Conservation (phyloP, 2,329 filamentous ascomycete genomes). For the Scedosporium aurantiacum region DNA sequence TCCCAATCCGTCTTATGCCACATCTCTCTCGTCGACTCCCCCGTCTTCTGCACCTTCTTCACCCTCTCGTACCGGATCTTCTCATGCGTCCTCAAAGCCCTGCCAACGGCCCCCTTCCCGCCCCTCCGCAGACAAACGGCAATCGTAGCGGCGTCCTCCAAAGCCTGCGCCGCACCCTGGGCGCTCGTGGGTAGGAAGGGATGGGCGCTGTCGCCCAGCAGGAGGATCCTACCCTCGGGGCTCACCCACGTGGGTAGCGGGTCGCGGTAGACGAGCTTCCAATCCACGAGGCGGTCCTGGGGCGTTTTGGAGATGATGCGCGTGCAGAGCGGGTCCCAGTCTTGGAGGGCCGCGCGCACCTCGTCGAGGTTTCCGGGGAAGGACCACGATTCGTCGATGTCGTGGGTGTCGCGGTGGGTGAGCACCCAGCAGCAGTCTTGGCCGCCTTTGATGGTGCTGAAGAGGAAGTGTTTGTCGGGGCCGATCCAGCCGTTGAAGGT, state of each 20-base stretch:
- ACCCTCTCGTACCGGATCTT: slow-evolving; percentile 30
- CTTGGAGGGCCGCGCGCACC: slow-evolving; percentile 37
- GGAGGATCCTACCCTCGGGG: slow-evolving; percentile 20
- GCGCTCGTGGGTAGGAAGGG: slow-evolving; percentile 28
- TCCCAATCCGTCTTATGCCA: slow-evolving; percentile 39
- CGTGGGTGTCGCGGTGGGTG: slow-evolving; percentile 41
- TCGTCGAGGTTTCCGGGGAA: slow-evolving; percentile 41
- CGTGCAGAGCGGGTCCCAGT: slow-evolving; percentile 28
- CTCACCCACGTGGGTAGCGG: slow-evolving; percentile 31
- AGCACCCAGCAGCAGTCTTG: slow-evolving; percentile 48
- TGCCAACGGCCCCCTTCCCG: slow-evolving; percentile 16
- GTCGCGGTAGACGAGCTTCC: slow-evolving; percentile 39
- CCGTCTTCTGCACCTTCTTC: slow-evolving; percentile 30
- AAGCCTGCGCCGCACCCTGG: slow-evolving; percentile 27
- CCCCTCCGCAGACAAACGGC: slow-evolving; percentile 20
- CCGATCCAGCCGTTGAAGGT: slow-evolving; percentile 50
- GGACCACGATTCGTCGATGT: slow-evolving; percentile 45
- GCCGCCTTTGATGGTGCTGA: slow-evolving; percentile 44
- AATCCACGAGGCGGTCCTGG: slow-evolving; percentile 28
- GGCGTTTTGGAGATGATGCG: slow-evolving; percentile 35
- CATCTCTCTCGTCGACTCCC: slow-evolving; percentile 31
- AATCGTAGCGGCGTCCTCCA: slow-evolving; percentile 29
- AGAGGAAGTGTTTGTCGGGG: slow-evolving; percentile 44
- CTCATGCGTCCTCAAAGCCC: slow-evolving; percentile 23
- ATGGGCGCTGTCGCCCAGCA: slow-evolving; percentile 30